A percentile compares a stretch with the other conserved stretches of the same genome.
Evolutionary conservation across 768 basidiomycete genomes (phyloP).

Genomic region (Termitomyces sp.): DNA sequence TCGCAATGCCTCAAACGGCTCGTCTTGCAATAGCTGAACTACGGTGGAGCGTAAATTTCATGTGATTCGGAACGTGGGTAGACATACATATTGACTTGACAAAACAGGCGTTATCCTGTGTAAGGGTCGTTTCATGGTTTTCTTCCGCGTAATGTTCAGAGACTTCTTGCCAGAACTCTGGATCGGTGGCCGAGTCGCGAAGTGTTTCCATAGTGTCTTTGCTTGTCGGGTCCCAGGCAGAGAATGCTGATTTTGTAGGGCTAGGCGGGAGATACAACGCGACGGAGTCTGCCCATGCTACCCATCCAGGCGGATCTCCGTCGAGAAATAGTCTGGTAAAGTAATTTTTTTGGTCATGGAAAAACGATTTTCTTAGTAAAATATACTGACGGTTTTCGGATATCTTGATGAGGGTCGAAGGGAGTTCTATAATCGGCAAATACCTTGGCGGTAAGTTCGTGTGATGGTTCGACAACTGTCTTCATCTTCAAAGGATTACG

Average conservation of each 20-base stretch:
- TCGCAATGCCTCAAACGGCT: slow-evolving; percentile 56
- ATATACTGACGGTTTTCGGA: slow-evolving; percentile 39
- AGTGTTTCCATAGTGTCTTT: slow-evolving; percentile 44
- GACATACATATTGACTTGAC: slow-evolving; percentile 71
- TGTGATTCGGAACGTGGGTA: background rate
- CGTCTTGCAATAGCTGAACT: slow-evolving; percentile 79
- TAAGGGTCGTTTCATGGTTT: slow-evolving; percentile 58
- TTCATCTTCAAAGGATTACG: slow-evolving; percentile 61
- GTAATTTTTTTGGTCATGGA: background rate
- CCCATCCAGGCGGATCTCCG: slow-evolving; percentile 57
- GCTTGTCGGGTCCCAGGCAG: slow-evolving; percentile 54
- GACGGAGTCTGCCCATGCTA: slow-evolving; percentile 50
- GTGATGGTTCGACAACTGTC: slow-evolving; percentile 43
- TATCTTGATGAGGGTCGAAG: slow-evolving; percentile 27
- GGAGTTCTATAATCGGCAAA: slow-evolving; percentile 51
- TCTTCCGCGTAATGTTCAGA: slow-evolving; percentile 73
- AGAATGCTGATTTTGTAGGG: slow-evolving; percentile 41
- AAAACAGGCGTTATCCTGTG: slow-evolving; percentile 64
- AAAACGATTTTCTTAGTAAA: background rate
- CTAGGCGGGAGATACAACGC: slow-evolving; percentile 44
- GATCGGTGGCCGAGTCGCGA: slow-evolving; percentile 36
- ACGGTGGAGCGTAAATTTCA: slow-evolving; percentile 5
- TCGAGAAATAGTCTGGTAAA: slow-evolving; percentile 46
- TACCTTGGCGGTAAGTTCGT: slow-evolving; percentile 48
- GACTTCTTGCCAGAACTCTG: slow-evolving; percentile 64